phyloP scores from a whole-genome alignment of 164 flowering plant species.

The Houttuynia cordata region DNA sequence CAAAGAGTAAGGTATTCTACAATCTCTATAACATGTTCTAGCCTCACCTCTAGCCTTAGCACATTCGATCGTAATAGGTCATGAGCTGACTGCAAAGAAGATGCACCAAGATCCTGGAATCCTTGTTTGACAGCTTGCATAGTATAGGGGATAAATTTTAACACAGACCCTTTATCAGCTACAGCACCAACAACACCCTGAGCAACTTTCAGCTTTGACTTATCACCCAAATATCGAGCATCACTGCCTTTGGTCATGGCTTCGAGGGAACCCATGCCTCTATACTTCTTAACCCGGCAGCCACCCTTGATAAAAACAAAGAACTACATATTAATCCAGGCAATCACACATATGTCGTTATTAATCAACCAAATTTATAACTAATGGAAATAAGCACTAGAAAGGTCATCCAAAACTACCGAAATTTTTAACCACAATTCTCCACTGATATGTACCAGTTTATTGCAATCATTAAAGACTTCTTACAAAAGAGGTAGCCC shows the following conservation, averaged over 20 bases:
- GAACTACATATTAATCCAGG: neutral
- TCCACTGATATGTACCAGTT: too few species aligned
- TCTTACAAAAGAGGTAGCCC: too few species aligned
- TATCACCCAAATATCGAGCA: conserved; percentile 77
- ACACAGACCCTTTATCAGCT: conserved; percentile 77
- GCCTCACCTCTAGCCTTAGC: conserved; percentile 74
- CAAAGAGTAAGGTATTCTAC: neutral
- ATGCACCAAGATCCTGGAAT: conserved; percentile 91
- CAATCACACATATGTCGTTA: too few species aligned
- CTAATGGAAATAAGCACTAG: too few species aligned
- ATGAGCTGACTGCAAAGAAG: conserved; percentile 63
- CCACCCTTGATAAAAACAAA: conserved; percentile 37
- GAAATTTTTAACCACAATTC: too few species aligned
- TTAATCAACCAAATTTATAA: too few species aligned
- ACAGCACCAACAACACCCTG: conserved; percentile 95
- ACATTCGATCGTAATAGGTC: conserved; percentile 47
- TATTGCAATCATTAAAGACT: too few species aligned
- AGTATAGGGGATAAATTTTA: conserved; percentile 70
- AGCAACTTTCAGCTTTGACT: conserved; percentile 70
- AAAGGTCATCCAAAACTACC: too few species aligned
- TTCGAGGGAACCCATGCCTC: conserved; percentile 98
- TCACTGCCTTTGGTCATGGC: conserved; percentile 97
- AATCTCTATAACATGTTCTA: neutral
- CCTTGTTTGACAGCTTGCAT: conserved; percentile 98
- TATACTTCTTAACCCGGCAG: conserved; percentile 56